Conservation (phyloP, 148 eudicot species). For the Silene uniflora region DNA sequence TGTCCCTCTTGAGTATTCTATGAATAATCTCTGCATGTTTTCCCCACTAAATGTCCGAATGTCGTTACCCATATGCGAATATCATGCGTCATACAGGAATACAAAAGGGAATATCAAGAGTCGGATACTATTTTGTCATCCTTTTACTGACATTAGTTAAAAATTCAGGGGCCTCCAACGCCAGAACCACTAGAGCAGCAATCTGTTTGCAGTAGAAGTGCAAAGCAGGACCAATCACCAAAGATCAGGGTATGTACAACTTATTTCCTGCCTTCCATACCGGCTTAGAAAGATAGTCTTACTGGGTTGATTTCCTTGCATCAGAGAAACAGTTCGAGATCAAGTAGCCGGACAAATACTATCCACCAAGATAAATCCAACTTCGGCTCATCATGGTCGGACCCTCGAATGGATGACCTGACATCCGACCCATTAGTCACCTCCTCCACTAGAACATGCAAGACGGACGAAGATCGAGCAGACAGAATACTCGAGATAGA, state of each 20-base stretch:
- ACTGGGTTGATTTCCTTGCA: not conserved
- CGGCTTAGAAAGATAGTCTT: not conserved
- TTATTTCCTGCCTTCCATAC: not conserved
- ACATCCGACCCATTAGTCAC: constrained; percentile 26
- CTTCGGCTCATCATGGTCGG: constrained; percentile 36
- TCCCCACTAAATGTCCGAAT: too few relatives aligned
- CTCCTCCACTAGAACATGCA: constrained; percentile 18
- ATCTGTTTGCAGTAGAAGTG: constrained; percentile 35
- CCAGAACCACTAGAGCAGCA: constrained; percentile 69
- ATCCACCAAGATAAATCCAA: constrained; percentile 28
- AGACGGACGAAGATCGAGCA: constrained; percentile 38
- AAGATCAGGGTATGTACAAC: constrained; percentile 51
- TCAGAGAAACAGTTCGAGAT: constrained; percentile 36
- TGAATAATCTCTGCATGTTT: too few relatives aligned
- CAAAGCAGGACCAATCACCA: constrained; percentile 37
- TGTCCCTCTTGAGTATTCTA: too few relatives aligned
- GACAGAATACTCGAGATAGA: constrained; percentile 67
- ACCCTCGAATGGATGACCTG: constrained; percentile 32
- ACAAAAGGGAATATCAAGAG: too few relatives aligned
- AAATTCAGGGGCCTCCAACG: constrained; percentile 67
- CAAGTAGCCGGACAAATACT: constrained; percentile 26
- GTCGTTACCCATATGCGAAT: too few relatives aligned
- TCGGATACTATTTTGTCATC: too few relatives aligned
- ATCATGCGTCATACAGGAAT: too few relatives aligned
- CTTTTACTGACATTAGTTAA: not conserved